A percentile compares a stretch with the other conserved stretches of the same genome.
These are phyloP conservation scores for Diatrype stigma DNA, from an alignment of 2,329 filamentous ascomycete species.

Conservation along the genomic window DNA sequence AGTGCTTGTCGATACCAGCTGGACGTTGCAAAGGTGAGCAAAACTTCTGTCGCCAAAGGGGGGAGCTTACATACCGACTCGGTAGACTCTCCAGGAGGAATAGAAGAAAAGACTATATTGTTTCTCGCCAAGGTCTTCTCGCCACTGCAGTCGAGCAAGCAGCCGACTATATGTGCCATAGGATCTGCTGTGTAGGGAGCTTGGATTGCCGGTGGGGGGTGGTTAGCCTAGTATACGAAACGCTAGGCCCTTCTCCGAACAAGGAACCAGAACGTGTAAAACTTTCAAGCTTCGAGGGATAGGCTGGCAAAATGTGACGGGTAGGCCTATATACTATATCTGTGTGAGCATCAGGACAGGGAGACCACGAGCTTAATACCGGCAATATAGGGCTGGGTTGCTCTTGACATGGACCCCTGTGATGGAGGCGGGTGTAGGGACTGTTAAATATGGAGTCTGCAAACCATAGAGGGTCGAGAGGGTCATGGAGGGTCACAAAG, in stretches of 20 bases:
- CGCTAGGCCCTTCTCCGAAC: slow-evolving; percentile 5
- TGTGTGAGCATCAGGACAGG: background rate
- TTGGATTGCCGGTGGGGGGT: slow-evolving; percentile 7
- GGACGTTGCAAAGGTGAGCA: slow-evolving; percentile 22
- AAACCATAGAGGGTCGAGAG: background rate
- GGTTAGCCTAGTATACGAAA: background rate
- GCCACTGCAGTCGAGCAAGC: slow-evolving; percentile 47
- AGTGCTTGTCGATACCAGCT: slow-evolving; percentile 27
- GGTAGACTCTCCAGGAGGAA: slow-evolving; percentile 25
- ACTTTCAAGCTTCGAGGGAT: background rate
- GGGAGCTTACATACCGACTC: slow-evolving; percentile 38
- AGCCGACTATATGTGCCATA: slow-evolving; percentile 62
- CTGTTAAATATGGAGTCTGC: background rate
- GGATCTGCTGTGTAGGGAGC: slow-evolving; percentile 19
- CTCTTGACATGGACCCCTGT: background rate
- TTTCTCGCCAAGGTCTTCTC: slow-evolving; percentile 31
- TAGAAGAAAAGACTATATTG: slow-evolving; percentile 42
- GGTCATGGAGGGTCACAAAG: too few species aligned
- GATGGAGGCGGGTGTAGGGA: background rate
- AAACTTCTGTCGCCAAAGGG: slow-evolving; percentile 9
- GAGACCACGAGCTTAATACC: background rate
- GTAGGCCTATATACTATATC: background rate
- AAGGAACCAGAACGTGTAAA: slow-evolving; percentile 19
- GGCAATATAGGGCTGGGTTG: background rate
- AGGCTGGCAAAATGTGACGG: background rate